phyloP scores from a whole-genome alignment of 352 stramenopile genomes.

The Phytophthora sp. region DNA sequence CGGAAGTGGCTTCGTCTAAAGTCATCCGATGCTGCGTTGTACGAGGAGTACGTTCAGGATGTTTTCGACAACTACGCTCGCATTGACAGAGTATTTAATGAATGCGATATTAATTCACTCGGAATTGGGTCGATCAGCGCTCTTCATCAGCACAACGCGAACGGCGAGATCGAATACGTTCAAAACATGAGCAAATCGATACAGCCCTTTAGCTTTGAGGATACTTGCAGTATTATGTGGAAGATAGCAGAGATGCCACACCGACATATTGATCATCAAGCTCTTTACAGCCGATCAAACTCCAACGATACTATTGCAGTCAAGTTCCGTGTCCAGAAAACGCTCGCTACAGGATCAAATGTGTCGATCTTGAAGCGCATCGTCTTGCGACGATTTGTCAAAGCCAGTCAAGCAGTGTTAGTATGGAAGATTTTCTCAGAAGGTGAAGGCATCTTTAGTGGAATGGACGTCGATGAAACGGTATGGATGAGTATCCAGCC shows the following conservation, averaged over 20 bases:
- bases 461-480: conserved; percentile 23
- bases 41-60: conserved; percentile 9
- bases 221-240: conserved; percentile 13
- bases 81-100: conserved; percentile 10
- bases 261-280: conserved; percentile 11
- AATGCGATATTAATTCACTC: background rate
- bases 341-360: background rate
- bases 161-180: conserved; percentile 12
- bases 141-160: background rate
- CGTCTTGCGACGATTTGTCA: conserved; percentile 31
- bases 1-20: background rate
- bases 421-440: conserved; percentile 48
- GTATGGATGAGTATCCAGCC: background rate
- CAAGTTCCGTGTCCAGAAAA: conserved; percentile 26
- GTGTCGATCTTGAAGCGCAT: conserved; percentile 20
- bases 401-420: conserved; percentile 46
- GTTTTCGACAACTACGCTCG: conserved; percentile 2
- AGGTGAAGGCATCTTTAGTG: conserved; percentile 30
- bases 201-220: conserved; percentile 15
- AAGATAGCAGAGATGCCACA: conserved; percentile 1
- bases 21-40: conserved; percentile 1
- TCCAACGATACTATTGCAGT: conserved; percentile 36
- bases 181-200: conserved; percentile 11
- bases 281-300: conserved; percentile 13
- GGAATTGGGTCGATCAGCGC: background rate